These are phyloP conservation scores for Sporothrix variecibatus DNA, from an alignment of 2,329 filamentous ascomycete genomes.

Conservation along the genomic window DNA sequence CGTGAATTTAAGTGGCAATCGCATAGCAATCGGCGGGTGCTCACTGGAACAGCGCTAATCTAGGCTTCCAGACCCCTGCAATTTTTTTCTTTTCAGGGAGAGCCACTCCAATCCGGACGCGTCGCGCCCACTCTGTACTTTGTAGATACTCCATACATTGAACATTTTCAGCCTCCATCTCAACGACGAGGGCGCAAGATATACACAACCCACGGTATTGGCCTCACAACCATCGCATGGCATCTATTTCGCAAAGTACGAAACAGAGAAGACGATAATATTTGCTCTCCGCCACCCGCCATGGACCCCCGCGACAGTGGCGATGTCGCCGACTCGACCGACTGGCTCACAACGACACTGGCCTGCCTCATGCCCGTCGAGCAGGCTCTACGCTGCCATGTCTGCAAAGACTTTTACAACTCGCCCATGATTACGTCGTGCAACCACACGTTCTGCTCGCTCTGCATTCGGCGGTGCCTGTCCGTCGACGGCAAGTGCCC, in stretches of 20 bases:
- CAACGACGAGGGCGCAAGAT: not conserved
- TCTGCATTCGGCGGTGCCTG: conserved; percentile 88
- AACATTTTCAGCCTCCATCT: not conserved
- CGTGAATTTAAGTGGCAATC: conserved; percentile 26
- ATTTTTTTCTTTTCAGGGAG: conserved; percentile 18
- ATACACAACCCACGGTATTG: not conserved
- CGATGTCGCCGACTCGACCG: conserved; percentile 73
- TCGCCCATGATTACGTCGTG: conserved; percentile 95
- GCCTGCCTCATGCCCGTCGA: conserved; percentile 71
- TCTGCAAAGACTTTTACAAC: conserved; percentile 96
- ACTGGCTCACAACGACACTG: conserved; percentile 76
- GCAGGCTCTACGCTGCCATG: conserved; percentile 84
- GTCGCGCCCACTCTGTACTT: conserved; percentile 18
- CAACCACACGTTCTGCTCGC: conserved; percentile 92
- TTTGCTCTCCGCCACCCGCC: not conserved
- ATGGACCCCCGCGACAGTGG: conserved; percentile 29
- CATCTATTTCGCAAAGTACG: too few species aligned
- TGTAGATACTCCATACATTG: not conserved
- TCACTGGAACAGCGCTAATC: conserved; percentile 7
- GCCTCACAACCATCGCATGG: not conserved
- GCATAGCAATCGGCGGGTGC: not conserved
- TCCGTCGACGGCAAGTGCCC: conserved; percentile 85
- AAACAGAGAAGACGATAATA: too few species aligned
- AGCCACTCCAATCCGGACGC: conserved; percentile 6
- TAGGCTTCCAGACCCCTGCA: conserved; percentile 14